A percentile compares a stretch with the other conserved stretches of the same genome.
Evolutionary conservation across 108 stramenopile species (phyloP).

Genomic region (Pseudonitzschia delicatissima): DNA sequence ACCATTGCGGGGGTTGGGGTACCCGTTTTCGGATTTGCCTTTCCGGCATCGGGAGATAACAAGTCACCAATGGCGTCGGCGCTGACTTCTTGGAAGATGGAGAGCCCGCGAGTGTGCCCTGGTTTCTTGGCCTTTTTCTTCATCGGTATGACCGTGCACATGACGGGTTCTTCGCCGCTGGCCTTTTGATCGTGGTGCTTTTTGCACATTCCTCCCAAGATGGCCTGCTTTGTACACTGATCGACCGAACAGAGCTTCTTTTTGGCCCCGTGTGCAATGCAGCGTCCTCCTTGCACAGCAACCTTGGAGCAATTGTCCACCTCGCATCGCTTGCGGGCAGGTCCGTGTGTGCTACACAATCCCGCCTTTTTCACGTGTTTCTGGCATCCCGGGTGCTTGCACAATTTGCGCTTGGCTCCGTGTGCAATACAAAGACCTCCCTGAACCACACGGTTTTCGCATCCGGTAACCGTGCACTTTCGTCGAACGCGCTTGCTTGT

Average conservation of each 20-base stretch:
- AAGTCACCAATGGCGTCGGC: slow-evolving; percentile 45
- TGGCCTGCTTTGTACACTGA: slow-evolving; percentile 80
- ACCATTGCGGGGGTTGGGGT: no score
- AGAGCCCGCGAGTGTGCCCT: slow-evolving; percentile 54
- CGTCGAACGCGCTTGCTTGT: slow-evolving; percentile 75
- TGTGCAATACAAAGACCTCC: slow-evolving; percentile 84
- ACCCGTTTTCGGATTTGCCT: no score
- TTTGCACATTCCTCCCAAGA: slow-evolving; percentile 85
- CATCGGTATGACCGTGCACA: not conserved
- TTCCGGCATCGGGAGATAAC: slow-evolving; percentile 19
- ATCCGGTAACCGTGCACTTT: slow-evolving; percentile 69
- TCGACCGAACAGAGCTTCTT: slow-evolving; percentile 77
- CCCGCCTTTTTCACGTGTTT: slow-evolving; percentile 89
- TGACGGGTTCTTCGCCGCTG: not conserved
- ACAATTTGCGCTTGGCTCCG: slow-evolving; percentile 81
- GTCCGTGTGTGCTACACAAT: slow-evolving; percentile 83
- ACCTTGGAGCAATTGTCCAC: slow-evolving; percentile 70
- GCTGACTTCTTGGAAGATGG: slow-evolving; percentile 67
- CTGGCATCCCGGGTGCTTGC: slow-evolving; percentile 75
- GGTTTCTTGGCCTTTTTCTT: slow-evolving; percentile 16
- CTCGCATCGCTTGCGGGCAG: slow-evolving; percentile 80
- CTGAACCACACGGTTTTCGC: slow-evolving; percentile 85
- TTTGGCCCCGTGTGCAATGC: slow-evolving; percentile 88
- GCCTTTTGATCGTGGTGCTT: slow-evolving; percentile 70
- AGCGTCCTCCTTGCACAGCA: slow-evolving; percentile 82